Base-by-base conservation (phyloP, 192 early-diverging fungal species). In the Entomortierella beljakovae region DNA sequence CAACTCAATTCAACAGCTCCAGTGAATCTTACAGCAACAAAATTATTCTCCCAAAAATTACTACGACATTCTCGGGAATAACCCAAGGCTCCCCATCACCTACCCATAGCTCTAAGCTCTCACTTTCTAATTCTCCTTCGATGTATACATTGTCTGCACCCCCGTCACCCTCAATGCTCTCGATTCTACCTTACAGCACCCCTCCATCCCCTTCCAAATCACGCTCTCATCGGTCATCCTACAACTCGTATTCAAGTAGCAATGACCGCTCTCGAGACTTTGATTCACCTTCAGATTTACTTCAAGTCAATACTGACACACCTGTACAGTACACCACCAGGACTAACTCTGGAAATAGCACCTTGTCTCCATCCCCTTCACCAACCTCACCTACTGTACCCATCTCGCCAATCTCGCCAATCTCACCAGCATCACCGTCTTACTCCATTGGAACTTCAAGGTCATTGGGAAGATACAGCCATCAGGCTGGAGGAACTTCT, bases 391-490 rank as follows among this genome's bases (percentile, higher is more conserved):
- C 34, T 6, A 26, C 56, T 22, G 35, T 68, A n/a, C 43, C 55
- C 5, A 61, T 74, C 22, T 74, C 71, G 1, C 71, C 71, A 6
- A 73, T 73, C 20, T 73, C 71, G 2, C 71, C 71, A 26, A 66
- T 74, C 5, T 74, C 72, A 0, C 71, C 64, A 11, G 43, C 15
- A 3, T 57, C 67, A 31, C 49, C 57, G 28, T 25, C 61, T 25
- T 35, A 33, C n/a, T 29, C 52, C 16, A 54, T 50, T 1, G 71
- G 61, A n/a, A 46, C 71, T 0, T 76, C 72, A 1, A 60, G 72
- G 38, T 51, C 68, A 4, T 53, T 64, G 22, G 67, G 72, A 22
- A 48, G 72, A 26, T 33, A n/a, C 29, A 55, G 48, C 25, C 38
- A 56, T 66, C 64, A 56, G 29, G 10, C 13, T 37, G 38, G 38